Evolutionary conservation across 768 basidiomycete species (phyloP).

Genomic region (Pleurotus tuber-regium): DNA sequence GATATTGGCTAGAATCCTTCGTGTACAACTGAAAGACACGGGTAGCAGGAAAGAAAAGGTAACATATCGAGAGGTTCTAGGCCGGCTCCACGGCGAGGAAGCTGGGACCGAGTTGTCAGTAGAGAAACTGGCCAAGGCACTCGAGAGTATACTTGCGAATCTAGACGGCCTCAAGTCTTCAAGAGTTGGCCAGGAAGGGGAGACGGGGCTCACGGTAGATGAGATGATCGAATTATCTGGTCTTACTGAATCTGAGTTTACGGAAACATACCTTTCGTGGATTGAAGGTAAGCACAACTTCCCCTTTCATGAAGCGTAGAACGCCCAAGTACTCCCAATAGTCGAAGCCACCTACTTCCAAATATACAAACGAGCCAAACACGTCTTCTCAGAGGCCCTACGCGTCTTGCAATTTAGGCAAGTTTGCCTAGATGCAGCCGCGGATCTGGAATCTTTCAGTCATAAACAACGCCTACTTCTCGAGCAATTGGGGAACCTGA

Average conservation of each 20-base stretch:
- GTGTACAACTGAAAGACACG: constrained; percentile 25
- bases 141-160: constrained; percentile 46
- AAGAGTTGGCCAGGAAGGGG: constrained; percentile 34
- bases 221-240: constrained; percentile 72
- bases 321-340: constrained; percentile 24
- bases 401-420: constrained; percentile 79
- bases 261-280: constrained; percentile 73
- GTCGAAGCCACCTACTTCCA: constrained; percentile 83
- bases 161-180: constrained; percentile 51
- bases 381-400: constrained; percentile 78
- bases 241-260: constrained; percentile 51
- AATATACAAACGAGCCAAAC: constrained; percentile 77
- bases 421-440: constrained; percentile 50
- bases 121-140: constrained; percentile 41
- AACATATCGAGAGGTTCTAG: constrained; percentile 67
- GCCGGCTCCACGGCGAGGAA: constrained; percentile 48
- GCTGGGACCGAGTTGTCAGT: constrained; percentile 30
- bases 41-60: constrained; percentile 47
- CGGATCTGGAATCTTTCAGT: constrained; percentile 13
- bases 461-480: constrained; percentile 28
- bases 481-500: constrained; percentile 59
- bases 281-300: constrained; percentile 58
- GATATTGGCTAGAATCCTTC: constrained; percentile 62
- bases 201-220: constrained; percentile 67
- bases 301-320: constrained; percentile 5